These are phyloP conservation scores for Jackrogersella minutella DNA, from an alignment of 495 filamentous ascomycete species.

Conservation along the genomic window DNA sequence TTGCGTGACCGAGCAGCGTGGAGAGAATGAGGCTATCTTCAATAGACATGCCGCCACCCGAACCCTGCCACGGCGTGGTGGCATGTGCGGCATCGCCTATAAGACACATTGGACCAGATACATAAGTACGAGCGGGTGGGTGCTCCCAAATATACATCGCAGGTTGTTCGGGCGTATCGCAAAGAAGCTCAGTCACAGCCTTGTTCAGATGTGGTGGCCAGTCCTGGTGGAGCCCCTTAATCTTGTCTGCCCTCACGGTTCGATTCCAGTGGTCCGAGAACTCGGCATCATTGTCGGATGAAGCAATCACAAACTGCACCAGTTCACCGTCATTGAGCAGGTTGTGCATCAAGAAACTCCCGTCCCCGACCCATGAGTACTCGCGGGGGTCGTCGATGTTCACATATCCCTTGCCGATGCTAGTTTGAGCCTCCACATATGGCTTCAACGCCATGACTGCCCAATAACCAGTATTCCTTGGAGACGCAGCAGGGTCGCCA, in stretches of 20 bases:
- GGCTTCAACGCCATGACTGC: constrained; percentile 26
- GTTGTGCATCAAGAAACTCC: constrained; percentile 19
- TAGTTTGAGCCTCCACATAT: constrained; percentile 20
- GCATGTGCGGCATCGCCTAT: constrained; percentile 70
- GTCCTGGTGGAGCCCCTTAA: too few relatives aligned
- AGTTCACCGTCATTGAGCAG: too few relatives aligned
- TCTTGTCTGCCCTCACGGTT: too few relatives aligned
- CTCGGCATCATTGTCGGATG: too few relatives aligned
- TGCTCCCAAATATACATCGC: too few relatives aligned
- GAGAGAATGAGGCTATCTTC: constrained; percentile 68
- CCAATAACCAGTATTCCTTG: constrained; percentile 35
- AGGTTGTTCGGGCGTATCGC: too few relatives aligned
- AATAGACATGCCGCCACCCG: constrained; percentile 68
- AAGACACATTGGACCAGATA: constrained; percentile 58
- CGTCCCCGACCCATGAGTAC: constrained; percentile 37
- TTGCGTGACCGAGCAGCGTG: constrained; percentile 35
- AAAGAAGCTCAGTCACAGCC: too few relatives aligned
- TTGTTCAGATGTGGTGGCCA: too few relatives aligned
- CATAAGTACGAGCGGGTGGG: constrained; percentile 62
- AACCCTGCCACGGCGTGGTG: constrained; percentile 68
- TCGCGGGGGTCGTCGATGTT: constrained; percentile 27
- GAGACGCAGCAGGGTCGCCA: constrained; percentile 11
- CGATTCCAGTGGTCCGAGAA: too few relatives aligned
- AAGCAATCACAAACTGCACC: too few relatives aligned
- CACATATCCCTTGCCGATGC: constrained; percentile 27